Conservation (phyloP, 306 rosid species). For the Ormosia emarginata region DNA sequence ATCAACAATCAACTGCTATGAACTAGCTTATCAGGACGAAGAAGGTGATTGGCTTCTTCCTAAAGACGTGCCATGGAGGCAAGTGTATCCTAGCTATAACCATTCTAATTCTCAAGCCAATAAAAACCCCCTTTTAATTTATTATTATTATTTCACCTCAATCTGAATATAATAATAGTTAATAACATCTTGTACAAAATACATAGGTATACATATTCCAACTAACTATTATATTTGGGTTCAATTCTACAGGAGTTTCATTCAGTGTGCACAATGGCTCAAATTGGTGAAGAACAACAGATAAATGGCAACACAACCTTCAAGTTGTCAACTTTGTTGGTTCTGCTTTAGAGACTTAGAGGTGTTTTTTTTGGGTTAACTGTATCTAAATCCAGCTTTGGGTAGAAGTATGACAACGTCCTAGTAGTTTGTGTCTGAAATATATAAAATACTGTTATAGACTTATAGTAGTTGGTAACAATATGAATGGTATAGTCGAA, state of each 20-base stretch:
- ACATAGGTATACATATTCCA: not conserved
- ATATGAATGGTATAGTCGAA: not conserved
- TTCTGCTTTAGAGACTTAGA: not conserved
- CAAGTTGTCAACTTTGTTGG: not conserved
- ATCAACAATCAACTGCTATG: slow-evolving; percentile 37
- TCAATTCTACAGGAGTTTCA: slow-evolving; percentile 48
- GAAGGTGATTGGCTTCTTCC: slow-evolving; percentile 90
- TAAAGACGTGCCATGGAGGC: slow-evolving; percentile 82
- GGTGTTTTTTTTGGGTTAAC: not conserved
- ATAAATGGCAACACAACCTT: not conserved
- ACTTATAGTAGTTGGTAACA: not conserved
- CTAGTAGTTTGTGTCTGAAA: not conserved
- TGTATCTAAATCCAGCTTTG: slow-evolving; percentile 18
- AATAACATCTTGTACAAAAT: no score
- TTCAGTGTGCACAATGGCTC: slow-evolving; percentile 51
- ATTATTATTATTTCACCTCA: not conserved
- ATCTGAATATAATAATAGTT: not conserved
- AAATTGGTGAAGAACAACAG: slow-evolving; percentile 46
- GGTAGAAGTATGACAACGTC: not conserved
- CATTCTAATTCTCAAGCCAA: not conserved
- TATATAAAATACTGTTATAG: not conserved
- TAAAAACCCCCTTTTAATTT: not conserved
- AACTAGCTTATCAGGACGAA: slow-evolving; percentile 62
- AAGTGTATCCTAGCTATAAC: not conserved
- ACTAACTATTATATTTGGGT: not conserved